Percentiles rank a stretch among this genome's conserved stretches.
Conservation (phyloP, 176 grass and related monocot species). For the Pharus latifolius region DNA sequence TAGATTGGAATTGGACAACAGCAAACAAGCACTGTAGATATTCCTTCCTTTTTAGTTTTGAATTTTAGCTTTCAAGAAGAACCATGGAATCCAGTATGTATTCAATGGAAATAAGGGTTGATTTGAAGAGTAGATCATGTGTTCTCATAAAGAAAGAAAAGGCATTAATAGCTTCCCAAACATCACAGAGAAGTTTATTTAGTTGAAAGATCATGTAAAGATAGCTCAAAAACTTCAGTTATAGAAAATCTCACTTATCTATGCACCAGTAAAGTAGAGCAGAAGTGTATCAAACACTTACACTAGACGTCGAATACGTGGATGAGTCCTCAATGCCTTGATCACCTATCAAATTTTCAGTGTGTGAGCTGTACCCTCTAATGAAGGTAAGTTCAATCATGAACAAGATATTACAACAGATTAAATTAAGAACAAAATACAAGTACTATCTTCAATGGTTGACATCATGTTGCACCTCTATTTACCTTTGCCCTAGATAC, state of each 20-base stretch:
- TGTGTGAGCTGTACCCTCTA: background rate
- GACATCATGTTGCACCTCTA: too few relatives aligned
- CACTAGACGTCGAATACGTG: constrained; percentile 84
- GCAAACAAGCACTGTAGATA: background rate
- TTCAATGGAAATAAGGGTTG: background rate
- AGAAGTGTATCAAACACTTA: constrained; percentile 20
- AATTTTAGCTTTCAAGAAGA: background rate
- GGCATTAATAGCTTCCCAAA: too few relatives aligned
- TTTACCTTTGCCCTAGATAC: too few relatives aligned
- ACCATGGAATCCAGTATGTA: background rate
- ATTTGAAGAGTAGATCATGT: background rate
- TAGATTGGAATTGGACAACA: background rate
- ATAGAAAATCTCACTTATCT: background rate
- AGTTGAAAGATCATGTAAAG: too few relatives aligned
- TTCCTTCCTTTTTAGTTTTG: background rate
- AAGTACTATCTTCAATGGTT: background rate
- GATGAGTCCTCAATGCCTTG: constrained; percentile 92
- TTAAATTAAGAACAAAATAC: background rate
- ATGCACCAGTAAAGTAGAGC: background rate
- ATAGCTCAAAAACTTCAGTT: background rate
- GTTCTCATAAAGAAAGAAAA: too few relatives aligned
- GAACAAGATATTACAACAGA: background rate
- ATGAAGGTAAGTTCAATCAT: background rate
- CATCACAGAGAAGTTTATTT: too few relatives aligned
- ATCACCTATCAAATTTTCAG: constrained; percentile 56